Evolutionary conservation across 805 yeast genomes (phyloP).

Genomic region (Ascoidea asiatica): DNA sequence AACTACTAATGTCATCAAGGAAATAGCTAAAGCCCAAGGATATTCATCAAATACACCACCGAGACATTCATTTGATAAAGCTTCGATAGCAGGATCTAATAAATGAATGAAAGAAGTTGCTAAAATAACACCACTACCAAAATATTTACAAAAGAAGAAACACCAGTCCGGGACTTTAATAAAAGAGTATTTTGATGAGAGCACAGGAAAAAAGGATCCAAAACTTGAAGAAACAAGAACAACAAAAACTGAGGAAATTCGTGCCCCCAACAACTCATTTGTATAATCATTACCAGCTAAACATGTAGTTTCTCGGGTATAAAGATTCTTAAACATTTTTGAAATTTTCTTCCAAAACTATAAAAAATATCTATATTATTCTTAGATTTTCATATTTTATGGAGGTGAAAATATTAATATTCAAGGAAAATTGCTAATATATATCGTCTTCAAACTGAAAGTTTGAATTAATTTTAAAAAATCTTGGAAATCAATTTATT

Average conservation of each 20-base stretch:
- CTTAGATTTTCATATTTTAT: background rate
- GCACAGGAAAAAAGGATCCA: constrained; percentile 30
- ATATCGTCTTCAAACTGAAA: too few species aligned
- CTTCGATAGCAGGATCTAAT: constrained; percentile 35
- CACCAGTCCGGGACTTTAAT: constrained; percentile 26
- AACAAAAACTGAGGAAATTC: constrained; percentile 49
- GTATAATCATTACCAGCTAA: background rate
- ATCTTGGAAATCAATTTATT: too few species aligned
- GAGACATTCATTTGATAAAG: constrained; percentile 13
- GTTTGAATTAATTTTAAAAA: too few species aligned
- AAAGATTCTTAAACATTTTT: constrained; percentile 1
- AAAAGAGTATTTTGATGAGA: constrained; percentile 20
- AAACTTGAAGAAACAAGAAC: constrained; percentile 35
- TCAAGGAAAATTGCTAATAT: background rate
- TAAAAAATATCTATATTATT: background rate
- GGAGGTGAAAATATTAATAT: background rate
- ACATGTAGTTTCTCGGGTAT: background rate
- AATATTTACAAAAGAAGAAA: constrained; percentile 23
- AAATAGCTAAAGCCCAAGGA: constrained; percentile 30
- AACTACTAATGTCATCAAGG: background rate
- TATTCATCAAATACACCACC: constrained; percentile 18
- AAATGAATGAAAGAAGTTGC: constrained; percentile 68
- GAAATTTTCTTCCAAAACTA: background rate
- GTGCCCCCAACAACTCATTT: constrained; percentile 27
- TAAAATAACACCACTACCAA: constrained; percentile 67